Base-by-base conservation (phyloP, 1,284 basidiomycete genomes). In the Ganoderma leucocontextum region DNA sequence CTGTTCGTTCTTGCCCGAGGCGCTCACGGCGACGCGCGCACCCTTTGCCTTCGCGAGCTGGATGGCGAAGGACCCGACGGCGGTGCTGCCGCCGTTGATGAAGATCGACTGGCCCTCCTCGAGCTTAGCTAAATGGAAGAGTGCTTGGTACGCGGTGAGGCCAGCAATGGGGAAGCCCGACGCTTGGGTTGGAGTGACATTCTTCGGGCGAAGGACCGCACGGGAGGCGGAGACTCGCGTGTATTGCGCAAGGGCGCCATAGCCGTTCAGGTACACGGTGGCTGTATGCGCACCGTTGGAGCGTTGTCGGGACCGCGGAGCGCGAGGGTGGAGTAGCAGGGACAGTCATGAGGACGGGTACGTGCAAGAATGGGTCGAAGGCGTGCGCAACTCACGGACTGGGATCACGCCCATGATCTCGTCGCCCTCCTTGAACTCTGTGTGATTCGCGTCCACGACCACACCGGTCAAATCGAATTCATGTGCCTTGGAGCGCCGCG, bases 401-500 rank as follows among this genome's bases (percentile, higher is more conserved):
- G 81, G 77, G 19, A 86, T 80, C 62, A 75, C 82, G 1, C 91
- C 92, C 74, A 87, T 89, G 1, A 93, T 86, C 53, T 85, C 80
- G 65, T 92, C 87, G 0, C 91, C 91, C 7, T 80, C 78, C 1
- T 79, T 79, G 73, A 89, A 89, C 6, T 81, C 78, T 0, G 87
- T 82, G 36, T 81, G 84, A 67, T 88, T 87, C 0, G 82, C 78
- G 61, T 90, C 84, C 19, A 86, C 84, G 6, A 93, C 78, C 1
- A 86, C 79, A 0, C 91, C 92, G 0, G 90, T 80, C 60, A 92
- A 80, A 73, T 94, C 92, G 64, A 84, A 78, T 72, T 90, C 90
- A 44, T 87, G 81, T 8, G 86, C 79, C 44, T 86, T 79, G 1
- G 90, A 89, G 57, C 87, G 80, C 25, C 79, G 79, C 5, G 82